A percentile compares a stretch with the other conserved stretches of the same genome.
Conservation (phyloP, 2,329 filamentous ascomycete species). For the Apiospora hydei region DNA sequence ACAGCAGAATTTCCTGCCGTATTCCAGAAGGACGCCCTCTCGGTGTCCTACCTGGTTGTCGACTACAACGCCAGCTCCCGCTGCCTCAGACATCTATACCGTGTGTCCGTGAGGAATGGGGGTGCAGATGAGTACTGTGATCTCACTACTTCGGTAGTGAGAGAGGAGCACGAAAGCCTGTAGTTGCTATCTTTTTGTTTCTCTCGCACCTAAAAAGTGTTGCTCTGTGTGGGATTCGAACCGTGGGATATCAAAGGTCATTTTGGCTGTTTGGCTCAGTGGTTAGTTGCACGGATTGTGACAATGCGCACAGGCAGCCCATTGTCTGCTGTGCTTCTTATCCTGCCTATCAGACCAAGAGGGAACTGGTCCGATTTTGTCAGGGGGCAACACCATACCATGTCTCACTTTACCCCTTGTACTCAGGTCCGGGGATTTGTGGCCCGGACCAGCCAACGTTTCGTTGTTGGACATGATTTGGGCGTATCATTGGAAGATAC, state of each 20-base stretch:
- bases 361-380: neutral
- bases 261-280: neutral
- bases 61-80: neutral
- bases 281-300: neutral
- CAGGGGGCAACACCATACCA: neutral
- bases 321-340: neutral
- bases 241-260: neutral
- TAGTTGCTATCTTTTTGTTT: neutral
- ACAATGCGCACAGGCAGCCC: neutral
- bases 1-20: neutral
- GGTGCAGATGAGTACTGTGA: neutral
- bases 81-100: neutral
- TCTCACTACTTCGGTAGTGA: too few species aligned
- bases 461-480: neutral
- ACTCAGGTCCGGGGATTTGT: constrained; percentile 10
- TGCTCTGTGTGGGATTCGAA: neutral
- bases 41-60: neutral
- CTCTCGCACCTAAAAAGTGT: neutral
- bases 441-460: neutral
- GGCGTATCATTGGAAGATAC: neutral
- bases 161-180: neutral
- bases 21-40: neutral
- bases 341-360: neutral
- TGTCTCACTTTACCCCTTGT: constrained; percentile 19
- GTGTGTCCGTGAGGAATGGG: neutral